A percentile compares a stretch with the other conserved stretches of the same genome.
phyloP scores from a whole-genome alignment of 495 filamentous ascomycete genomes.

The Elaphomyces granulatus region DNA sequence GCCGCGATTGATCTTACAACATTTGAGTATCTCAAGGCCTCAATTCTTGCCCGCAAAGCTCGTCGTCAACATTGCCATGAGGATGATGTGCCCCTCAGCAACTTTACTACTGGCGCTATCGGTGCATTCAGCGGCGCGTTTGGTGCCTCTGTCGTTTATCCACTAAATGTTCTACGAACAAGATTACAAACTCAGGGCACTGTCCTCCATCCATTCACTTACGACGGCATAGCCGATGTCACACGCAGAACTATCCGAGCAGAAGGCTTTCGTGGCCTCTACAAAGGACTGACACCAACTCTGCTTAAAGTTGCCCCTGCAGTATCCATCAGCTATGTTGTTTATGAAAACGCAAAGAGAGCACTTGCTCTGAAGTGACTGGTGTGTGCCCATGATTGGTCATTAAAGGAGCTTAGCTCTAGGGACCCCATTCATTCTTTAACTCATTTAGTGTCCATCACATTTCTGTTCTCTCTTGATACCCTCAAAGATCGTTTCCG shows the following conservation, averaged over 20 bases:
- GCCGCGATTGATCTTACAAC: constrained; percentile 91
- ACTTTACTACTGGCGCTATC: constrained; percentile 66
- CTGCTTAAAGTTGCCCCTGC: constrained; percentile 93
- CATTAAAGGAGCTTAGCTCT: no score
- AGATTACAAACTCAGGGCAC: constrained; percentile 92
- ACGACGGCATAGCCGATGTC: constrained; percentile 79
- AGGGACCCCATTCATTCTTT: no score
- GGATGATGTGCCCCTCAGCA: constrained; percentile 62
- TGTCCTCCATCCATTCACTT: constrained; percentile 75
- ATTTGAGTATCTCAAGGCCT: constrained; percentile 81
- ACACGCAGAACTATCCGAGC: constrained; percentile 62
- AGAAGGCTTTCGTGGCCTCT: constrained; percentile 77
- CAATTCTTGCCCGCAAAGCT: constrained; percentile 56
- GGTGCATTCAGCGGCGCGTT: constrained; percentile 85
- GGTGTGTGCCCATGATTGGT: not conserved
- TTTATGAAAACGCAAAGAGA: constrained; percentile 90
- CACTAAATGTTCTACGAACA: constrained; percentile 87
- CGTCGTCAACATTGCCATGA: constrained; percentile 55
- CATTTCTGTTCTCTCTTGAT: not conserved
- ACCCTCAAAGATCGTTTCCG: not conserved
- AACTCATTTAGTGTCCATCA: no score
- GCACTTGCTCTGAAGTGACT: constrained; percentile 52
- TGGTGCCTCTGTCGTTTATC: constrained; percentile 87
- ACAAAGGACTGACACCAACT: constrained; percentile 91
- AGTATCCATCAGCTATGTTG: constrained; percentile 93